Percentiles rank a stretch among this genome's conserved stretches.
Evolutionary conservation across 306 rosid genomes (phyloP).

Genomic region (Oxytropis ochrocephala): DNA sequence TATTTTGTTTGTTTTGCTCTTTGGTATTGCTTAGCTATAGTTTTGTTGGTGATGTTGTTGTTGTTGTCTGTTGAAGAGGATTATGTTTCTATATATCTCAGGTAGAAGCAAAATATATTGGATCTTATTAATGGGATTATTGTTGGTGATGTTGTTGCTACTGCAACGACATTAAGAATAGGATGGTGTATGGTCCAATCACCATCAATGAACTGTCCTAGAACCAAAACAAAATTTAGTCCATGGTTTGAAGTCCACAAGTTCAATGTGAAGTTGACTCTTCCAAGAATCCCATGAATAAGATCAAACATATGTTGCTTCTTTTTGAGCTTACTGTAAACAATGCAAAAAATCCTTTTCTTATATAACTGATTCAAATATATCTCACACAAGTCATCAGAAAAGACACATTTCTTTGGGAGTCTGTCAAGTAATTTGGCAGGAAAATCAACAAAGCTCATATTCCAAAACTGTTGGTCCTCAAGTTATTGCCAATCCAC

Average conservation of each 20-base stretch:
- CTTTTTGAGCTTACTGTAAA: constrained; percentile 58
- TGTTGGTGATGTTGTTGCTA: too few relatives aligned
- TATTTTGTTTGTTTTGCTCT: too few relatives aligned
- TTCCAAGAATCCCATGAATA: constrained; percentile 58
- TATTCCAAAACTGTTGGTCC: constrained; percentile 21
- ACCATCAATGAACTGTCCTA: constrained; percentile 77
- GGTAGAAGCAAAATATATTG: too few relatives aligned
- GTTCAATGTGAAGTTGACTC: constrained; percentile 72
- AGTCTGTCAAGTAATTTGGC: constrained; percentile 63
- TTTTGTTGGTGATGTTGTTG: too few relatives aligned
- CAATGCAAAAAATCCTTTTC: constrained; percentile 76
- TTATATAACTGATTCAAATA: constrained; percentile 67
- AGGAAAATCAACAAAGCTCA: constrained; percentile 37
- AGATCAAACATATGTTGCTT: constrained; percentile 60
- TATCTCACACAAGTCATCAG: constrained; percentile 83
- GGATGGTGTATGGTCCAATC: constrained; percentile 69
- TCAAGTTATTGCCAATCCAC: constrained; percentile 30
- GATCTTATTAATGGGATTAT: too few relatives aligned
- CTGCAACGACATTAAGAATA: constrained; percentile 60
- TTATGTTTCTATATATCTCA: too few relatives aligned
- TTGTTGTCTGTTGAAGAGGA: too few relatives aligned
- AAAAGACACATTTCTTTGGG: constrained; percentile 64
- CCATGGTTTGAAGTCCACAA: constrained; percentile 65
- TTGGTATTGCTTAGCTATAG: too few relatives aligned
- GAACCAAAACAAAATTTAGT: constrained; percentile 56